Conservation (phyloP, 2,329 filamentous ascomycete species). For the Pyricularia grisea region DNA sequence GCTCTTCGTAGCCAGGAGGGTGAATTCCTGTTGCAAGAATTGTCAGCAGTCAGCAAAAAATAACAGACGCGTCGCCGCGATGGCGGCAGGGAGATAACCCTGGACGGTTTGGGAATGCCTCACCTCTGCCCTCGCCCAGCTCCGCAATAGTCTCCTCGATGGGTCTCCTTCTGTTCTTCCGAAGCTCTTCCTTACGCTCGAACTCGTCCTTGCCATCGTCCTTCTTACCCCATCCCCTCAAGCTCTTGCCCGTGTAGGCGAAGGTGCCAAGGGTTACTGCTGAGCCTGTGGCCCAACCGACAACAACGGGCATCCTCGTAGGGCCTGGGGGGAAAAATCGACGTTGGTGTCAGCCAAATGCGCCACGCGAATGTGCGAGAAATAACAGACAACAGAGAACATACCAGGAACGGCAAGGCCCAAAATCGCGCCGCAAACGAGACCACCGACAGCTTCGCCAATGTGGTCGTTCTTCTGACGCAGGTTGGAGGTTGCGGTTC, state of each 20-base stretch:
- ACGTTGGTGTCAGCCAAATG: background rate
- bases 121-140: slow-evolving; percentile 82
- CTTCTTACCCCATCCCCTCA: slow-evolving; percentile 34
- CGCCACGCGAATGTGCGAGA: background rate
- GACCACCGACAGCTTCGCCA: slow-evolving; percentile 68
- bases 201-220: slow-evolving; percentile 49
- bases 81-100: background rate
- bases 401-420: slow-evolving; percentile 28
- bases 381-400: background rate
- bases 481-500: slow-evolving; percentile 70
- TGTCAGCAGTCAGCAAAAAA: no score
- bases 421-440: slow-evolving; percentile 62
- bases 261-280: slow-evolving; percentile 52
- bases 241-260: slow-evolving; percentile 58
- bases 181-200: slow-evolving; percentile 63
- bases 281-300: slow-evolving; percentile 55
- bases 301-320: slow-evolving; percentile 53
- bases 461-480: slow-evolving; percentile 73
- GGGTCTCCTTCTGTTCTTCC: slow-evolving; percentile 65
- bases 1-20: slow-evolving; percentile 74
- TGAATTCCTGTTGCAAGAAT: slow-evolving; percentile 53
- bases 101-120: slow-evolving; percentile 2
- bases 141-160: slow-evolving; percentile 71
- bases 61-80: slow-evolving; percentile 11
- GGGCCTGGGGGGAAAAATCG: background rate